A percentile compares a stretch with the other conserved stretches of the same genome.
phyloP scores from a whole-genome alignment of 2,329 filamentous ascomycete species.

The Nothopassalora personata region DNA sequence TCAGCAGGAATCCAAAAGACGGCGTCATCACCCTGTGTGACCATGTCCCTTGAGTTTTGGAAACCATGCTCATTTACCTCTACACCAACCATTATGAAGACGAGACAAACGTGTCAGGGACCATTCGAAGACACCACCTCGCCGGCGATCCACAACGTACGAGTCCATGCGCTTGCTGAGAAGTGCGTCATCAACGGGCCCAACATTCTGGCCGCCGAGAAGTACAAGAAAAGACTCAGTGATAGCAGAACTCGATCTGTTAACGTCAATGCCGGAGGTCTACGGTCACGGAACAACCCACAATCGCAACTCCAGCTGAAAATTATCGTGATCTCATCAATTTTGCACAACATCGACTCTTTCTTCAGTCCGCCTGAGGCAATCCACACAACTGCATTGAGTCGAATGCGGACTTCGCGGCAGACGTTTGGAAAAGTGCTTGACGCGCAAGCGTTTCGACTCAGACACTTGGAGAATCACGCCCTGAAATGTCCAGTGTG shows the following conservation, averaged over 20 bases:
- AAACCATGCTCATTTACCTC: not conserved
- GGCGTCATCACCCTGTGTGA: not conserved
- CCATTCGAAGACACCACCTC: not conserved
- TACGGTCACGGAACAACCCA: not conserved
- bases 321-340: not conserved
- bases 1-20: not conserved
- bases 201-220: not conserved
- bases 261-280: no score
- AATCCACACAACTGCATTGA: not conserved
- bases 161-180: not conserved
- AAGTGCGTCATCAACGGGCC: constrained; percentile 1
- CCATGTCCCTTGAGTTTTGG: not conserved
- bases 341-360: not conserved
- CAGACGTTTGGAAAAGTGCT: not conserved
- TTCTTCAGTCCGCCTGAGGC: not conserved
- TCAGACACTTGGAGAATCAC: not conserved
- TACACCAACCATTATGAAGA: not conserved
- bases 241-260: no score
- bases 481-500: not conserved
- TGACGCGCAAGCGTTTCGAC: not conserved
- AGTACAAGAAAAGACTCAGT: no score
- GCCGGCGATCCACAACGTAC: not conserved
- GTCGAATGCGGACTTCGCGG: not conserved
- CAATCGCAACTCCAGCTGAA: not conserved
- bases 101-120: no score